Evolutionary conservation across 1,284 basidiomycete species (phyloP), one percentile per base, ranked within the genome.

Genomic region (Ceratobasidium sp.): DNA sequence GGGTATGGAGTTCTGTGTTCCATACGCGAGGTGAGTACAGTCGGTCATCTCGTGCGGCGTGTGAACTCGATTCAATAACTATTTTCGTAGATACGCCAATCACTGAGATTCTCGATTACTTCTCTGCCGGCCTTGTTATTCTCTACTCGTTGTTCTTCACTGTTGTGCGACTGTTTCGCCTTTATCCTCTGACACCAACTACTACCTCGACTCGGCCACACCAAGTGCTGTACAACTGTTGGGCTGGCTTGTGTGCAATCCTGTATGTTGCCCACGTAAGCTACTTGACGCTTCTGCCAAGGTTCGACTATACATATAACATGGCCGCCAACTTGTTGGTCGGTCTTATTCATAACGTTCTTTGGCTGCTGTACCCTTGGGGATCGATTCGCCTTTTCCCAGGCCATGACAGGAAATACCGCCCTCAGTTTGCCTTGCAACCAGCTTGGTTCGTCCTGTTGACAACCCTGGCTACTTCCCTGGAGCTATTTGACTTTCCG

Each of bases 241-340:
- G 89, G 87, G 85, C 87, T 23, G 74, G 82, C 1, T 53, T 88
- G 20, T 91, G 89, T 82, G 81, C 84, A 13, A 20, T 89, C 8
- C 81, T 84, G n/a, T 94, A 89, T 83, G 64, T 91, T 51, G 85
- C 83, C 15, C 96, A 97, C 81, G 84, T 96, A 75, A 87, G 90
- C n/a, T 96, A 96, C 84, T 88, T 98, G 69, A 89, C 88, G 61
- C 83, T 91, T 42, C 87, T 91, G 33, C 91, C 91, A 45, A 90
- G 92, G 35, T 98, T 99, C 85, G 94, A 99, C 84, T 99, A 99
- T 84, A 86, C 91, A 7, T 99, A 99, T 86, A 99, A 99, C 86
- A 95, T 98, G 85, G 82, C 88, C 0, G 95, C 95, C 86, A 96
- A 96, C 83, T 85, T 97, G 79, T 81, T 86, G 66, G 82, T 99